Conservation (phyloP, 2,329 filamentous ascomycete genomes). For the Eutypa lata region DNA sequence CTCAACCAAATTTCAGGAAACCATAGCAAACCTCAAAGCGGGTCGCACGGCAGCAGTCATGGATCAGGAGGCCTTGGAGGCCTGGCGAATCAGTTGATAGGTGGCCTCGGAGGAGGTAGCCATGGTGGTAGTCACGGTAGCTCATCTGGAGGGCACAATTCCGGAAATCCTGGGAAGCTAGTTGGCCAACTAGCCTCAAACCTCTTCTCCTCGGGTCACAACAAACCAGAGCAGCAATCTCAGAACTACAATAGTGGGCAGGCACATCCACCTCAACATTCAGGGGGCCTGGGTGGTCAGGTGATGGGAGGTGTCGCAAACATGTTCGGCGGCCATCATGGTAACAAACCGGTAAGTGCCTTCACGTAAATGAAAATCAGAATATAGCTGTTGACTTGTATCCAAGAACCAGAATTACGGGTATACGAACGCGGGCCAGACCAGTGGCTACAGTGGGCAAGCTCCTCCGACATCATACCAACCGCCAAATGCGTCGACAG, state of each 20-base stretch:
- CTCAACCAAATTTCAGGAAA: conserved; percentile 42
- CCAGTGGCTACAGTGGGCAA: conserved; percentile 58
- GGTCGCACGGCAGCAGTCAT: conserved; percentile 27
- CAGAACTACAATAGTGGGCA: conserved; percentile 30
- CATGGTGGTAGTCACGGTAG: conserved; percentile 20
- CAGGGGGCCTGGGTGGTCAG: conserved; percentile 49
- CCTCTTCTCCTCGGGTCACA: conserved; percentile 45
- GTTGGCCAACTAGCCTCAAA: conserved; percentile 55
- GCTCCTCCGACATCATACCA: conserved; percentile 63
- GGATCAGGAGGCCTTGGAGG: conserved; percentile 41
- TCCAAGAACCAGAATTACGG: conserved; percentile 56
- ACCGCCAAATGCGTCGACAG: conserved; percentile 27
- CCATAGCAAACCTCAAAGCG: conserved; percentile 36
- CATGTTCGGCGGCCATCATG: conserved; percentile 48
- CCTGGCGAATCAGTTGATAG: conserved; percentile 44
- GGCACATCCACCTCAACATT: conserved; percentile 31
- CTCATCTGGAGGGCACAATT: conserved; percentile 20
- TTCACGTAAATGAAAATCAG: neutral
- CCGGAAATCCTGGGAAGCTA: conserved; percentile 44
- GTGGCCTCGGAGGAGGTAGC: conserved; percentile 20
- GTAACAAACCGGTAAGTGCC: conserved; percentile 34
- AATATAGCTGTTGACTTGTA: conserved; percentile 21
- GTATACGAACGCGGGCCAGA: conserved; percentile 54
- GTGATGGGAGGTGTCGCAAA: conserved; percentile 54
- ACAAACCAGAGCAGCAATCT: conserved; percentile 41